Conservation (phyloP, 1,284 basidiomycete species). For the Ustilago loliicola region DNA sequence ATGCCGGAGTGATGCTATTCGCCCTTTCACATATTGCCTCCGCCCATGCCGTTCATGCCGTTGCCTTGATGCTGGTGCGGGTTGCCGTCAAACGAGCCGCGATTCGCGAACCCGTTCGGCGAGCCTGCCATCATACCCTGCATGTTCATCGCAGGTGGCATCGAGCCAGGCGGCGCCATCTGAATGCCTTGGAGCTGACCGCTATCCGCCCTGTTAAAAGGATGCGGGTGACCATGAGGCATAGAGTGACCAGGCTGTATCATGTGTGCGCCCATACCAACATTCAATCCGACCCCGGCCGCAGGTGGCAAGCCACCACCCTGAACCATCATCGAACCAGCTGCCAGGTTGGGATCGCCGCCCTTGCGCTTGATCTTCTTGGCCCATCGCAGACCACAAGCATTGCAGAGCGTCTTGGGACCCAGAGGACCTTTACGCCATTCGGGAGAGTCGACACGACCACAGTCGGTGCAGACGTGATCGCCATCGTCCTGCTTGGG, state of each 20-base stretch:
- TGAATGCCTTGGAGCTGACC: constrained; percentile 39
- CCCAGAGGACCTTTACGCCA: constrained; percentile 68
- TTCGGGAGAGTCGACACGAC: constrained; percentile 66
- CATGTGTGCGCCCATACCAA: constrained; percentile 32
- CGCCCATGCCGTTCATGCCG: constrained; percentile 35
- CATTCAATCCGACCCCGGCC: constrained; percentile 31
- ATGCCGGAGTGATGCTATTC: not conserved
- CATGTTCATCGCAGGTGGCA: constrained; percentile 40
- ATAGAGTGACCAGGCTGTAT: constrained; percentile 31
- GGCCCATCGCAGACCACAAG: constrained; percentile 68
- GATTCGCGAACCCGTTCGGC: constrained; percentile 34
- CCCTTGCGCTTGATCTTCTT: constrained; percentile 67
- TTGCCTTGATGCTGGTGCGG: constrained; percentile 29
- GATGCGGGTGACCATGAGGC: constrained; percentile 40
- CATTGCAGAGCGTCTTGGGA: constrained; percentile 66
- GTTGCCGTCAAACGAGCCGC: constrained; percentile 41
- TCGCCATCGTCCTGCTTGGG: constrained; percentile 62
- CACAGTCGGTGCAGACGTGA: constrained; percentile 68
- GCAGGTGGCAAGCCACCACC: constrained; percentile 30
- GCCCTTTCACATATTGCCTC: constrained; percentile 30
- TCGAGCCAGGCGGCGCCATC: constrained; percentile 37
- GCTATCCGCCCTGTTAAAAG: constrained; percentile 46
- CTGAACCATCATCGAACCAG: constrained; percentile 35
- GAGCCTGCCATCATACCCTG: constrained; percentile 38
- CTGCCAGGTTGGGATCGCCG: constrained; percentile 54